Conservation (phyloP, 139 green algal species). For the Gonium pectorale region DNA sequence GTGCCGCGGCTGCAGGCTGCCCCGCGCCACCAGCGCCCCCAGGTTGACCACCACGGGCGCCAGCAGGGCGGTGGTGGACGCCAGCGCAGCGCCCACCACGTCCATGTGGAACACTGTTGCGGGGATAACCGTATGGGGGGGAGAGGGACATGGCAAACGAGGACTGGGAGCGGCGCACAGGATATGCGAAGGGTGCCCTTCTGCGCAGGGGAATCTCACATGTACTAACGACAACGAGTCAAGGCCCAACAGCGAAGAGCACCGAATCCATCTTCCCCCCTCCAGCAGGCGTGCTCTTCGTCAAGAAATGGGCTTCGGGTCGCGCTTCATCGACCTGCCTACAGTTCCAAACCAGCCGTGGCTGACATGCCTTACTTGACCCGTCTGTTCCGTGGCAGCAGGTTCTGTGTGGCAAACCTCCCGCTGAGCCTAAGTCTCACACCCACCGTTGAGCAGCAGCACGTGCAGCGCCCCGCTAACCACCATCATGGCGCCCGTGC, state of each 20-base stretch:
- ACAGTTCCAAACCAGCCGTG: too few relatives aligned
- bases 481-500: conserved; percentile 18
- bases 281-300: background rate
- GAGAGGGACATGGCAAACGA: background rate
- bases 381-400: too few relatives aligned
- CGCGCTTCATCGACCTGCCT: too few relatives aligned
- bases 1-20: background rate
- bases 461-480: conserved; percentile 54
- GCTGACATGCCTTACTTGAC: background rate
- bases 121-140: background rate
- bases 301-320: too few relatives aligned
- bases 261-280: background rate
- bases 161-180: background rate
- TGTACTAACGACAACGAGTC: too few relatives aligned
- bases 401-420: background rate
- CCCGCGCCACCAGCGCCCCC: background rate
- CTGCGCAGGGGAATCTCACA: too few relatives aligned
- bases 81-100: conserved; percentile 63
- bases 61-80: conserved; percentile 48
- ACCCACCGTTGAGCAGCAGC: conserved; percentile 53
- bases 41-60: background rate
- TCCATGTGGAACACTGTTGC: conserved; percentile 59
- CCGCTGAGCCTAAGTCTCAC: background rate
- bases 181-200: too few relatives aligned
- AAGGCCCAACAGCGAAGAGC: background rate